Evolutionary conservation across 306 rosid species (phyloP), one percentile per base, ranked within the genome.

Genomic region (Medicago ruthenica): DNA sequence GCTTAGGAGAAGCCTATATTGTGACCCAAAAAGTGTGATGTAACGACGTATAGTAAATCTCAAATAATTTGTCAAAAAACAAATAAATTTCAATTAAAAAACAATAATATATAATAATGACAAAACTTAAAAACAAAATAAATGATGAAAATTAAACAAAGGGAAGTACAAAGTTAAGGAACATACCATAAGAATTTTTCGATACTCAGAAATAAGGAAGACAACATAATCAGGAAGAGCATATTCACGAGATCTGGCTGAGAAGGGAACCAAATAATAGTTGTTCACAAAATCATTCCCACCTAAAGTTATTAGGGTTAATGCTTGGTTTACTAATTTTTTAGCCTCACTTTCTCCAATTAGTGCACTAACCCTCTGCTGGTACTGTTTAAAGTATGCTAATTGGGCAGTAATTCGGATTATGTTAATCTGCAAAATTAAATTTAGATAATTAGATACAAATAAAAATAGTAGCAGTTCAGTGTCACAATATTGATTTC

Each of bases 261-360:
- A 93, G 78, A 63, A 87, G 1, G 98, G 96, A 18, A 93, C 74
- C 75, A 93, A 74, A 81, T 69, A 93, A 82, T 93, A 90, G 78
- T 93, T 93, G 92, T 90, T 93, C 9, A 90, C 98, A 79, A 93
- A 93, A 76, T 93, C 98, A 66, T 93, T 93, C 3, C 98, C 96
- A 0, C 98, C 98, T 10, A 93, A 84, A 0, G 98, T 89, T n/a
- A 93, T 89, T 47, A 89, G 90, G 0, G 83, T 67, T 8, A 93
- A 84, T 27, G 93, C 92, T 31, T 81, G 51, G 60, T 87, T 90
- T 7, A 93, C 91, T 42, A 93, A 21, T 20, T 20, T 47, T 22
- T 67, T 86, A 68, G 98, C 7, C 5, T 74, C 55, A 8, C 84
- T 89, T 55, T 58, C 76, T 67, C 98, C 98, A 12, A 89, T 81